phyloP scores from a whole-genome alignment of 148 eudicot genomes.

The Silene conica region DNA sequence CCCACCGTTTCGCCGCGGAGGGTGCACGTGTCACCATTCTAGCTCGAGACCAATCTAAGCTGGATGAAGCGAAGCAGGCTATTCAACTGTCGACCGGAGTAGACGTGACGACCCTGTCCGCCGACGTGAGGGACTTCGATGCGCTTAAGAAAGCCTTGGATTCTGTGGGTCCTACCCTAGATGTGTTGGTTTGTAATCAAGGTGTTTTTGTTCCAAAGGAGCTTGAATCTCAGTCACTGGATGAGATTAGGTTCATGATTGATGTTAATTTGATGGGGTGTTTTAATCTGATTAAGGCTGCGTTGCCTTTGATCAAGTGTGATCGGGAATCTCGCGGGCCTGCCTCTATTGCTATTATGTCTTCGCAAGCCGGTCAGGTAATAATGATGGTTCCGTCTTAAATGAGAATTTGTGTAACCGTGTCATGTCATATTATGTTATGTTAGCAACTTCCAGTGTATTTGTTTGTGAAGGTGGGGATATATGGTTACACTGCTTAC shows the following conservation, averaged over 20 bases:
- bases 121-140: conserved; percentile 65
- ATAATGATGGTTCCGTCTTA: not conserved
- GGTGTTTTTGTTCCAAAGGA: conserved; percentile 65
- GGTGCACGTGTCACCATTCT: conserved; percentile 79
- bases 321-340: conserved; percentile 46
- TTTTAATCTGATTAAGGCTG: conserved; percentile 71
- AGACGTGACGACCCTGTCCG: conserved; percentile 56
- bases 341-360: conserved; percentile 64
- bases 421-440: no score
- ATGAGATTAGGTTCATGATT: conserved; percentile 66
- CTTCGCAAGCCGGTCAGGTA: conserved; percentile 87
- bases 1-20: conserved; percentile 49
- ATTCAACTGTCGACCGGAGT: conserved; percentile 67
- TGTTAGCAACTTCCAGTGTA: not conserved
- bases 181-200: conserved; percentile 77
- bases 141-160: conserved; percentile 53
- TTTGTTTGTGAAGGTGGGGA: conserved; percentile 54
- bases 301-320: conserved; percentile 58
- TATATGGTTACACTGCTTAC: conserved; percentile 93
- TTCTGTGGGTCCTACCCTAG: conserved; percentile 48
- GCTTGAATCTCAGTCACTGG: conserved; percentile 46
- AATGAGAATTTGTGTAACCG: no score
- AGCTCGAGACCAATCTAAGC: conserved; percentile 49
- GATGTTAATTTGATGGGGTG: conserved; percentile 76
- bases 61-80: conserved; percentile 49